A percentile compares a stretch with the other conserved stretches of the same genome.
Conservation (phyloP, 768 basidiomycete species). For the Pholiota microspora region DNA sequence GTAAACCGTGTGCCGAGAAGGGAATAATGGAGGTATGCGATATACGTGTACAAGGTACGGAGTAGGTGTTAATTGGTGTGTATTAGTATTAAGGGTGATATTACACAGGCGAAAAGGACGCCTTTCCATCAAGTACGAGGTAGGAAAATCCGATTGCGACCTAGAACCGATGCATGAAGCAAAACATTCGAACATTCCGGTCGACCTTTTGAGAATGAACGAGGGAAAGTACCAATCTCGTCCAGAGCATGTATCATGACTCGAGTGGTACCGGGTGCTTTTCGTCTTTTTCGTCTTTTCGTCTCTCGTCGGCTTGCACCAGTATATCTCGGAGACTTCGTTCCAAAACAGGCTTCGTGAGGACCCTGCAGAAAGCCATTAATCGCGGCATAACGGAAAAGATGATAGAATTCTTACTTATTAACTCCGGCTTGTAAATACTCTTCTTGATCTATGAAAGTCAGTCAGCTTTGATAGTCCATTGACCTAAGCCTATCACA, state of each 20-base stretch:
- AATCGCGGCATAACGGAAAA: not conserved
- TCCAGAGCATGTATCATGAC: not conserved
- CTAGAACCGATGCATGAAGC: not conserved
- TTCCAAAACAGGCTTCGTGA: slow-evolving; percentile 82
- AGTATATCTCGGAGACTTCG: slow-evolving; percentile 45
- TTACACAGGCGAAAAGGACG: not conserved
- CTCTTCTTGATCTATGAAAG: slow-evolving; percentile 64
- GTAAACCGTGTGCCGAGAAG: not conserved
- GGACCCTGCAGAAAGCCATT: slow-evolving; percentile 40
- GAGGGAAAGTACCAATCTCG: not conserved
- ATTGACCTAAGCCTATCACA: slow-evolving; percentile 3
- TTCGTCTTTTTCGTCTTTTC: slow-evolving; percentile 26
- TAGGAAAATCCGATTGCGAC: not conserved
- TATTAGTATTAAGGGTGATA: slow-evolving; percentile 7
- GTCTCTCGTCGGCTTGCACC: slow-evolving; percentile 43
- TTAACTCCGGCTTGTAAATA: slow-evolving; percentile 76
- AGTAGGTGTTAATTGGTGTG: not conserved
- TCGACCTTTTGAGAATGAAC: not conserved
- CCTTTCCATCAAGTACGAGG: not conserved
- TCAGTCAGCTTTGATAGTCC: not conserved
- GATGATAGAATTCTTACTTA: slow-evolving; percentile 43
- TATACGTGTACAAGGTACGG: not conserved
- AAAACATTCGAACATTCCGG: not conserved
- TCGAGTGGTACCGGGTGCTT: not conserved
- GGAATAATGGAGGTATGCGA: not conserved